These are phyloP conservation scores for Hymenoscyphus albidus DNA, from an alignment of 2,329 filamentous ascomycete species.

Conservation along the genomic window DNA sequence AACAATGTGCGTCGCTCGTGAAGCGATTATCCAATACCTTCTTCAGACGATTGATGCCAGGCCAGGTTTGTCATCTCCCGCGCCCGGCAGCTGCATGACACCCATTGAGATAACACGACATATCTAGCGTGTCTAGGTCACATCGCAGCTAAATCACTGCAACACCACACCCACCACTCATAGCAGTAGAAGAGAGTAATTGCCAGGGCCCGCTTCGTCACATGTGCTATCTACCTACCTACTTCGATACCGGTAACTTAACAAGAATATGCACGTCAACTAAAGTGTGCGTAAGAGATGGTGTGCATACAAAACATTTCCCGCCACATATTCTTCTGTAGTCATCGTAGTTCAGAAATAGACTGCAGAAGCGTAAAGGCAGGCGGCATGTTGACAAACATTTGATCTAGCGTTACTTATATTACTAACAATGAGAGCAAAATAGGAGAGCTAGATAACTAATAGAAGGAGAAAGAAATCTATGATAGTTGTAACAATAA, in stretches of 20 bases:
- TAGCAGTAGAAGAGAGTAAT: not conserved
- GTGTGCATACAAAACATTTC: not conserved
- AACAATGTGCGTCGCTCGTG: not conserved
- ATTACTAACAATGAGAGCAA: not conserved
- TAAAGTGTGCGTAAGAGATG: not conserved
- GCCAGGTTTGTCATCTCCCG: not conserved
- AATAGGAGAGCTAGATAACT: not conserved
- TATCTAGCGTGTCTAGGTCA: not conserved
- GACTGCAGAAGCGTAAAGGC: not conserved
- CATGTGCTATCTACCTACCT: not conserved
- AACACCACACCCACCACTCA: not conserved
- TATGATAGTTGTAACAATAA: not conserved
- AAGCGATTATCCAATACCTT: not conserved
- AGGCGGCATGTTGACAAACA: not conserved
- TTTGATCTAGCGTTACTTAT: not conserved
- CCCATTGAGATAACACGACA: not conserved
- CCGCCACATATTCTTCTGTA: not conserved
- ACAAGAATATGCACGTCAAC: not conserved
- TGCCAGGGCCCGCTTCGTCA: not conserved
- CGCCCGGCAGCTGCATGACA: not conserved
- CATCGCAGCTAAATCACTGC: not conserved
- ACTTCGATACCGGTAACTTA: slow-evolving; percentile 1
- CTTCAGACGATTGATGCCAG: not conserved
- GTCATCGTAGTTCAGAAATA: not conserved
- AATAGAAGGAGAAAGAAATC: not conserved